Evolutionary conservation across 768 basidiomycete genomes (phyloP), one percentile per base, ranked within the genome.

Genomic region (Daedaleopsis nitida): DNA sequence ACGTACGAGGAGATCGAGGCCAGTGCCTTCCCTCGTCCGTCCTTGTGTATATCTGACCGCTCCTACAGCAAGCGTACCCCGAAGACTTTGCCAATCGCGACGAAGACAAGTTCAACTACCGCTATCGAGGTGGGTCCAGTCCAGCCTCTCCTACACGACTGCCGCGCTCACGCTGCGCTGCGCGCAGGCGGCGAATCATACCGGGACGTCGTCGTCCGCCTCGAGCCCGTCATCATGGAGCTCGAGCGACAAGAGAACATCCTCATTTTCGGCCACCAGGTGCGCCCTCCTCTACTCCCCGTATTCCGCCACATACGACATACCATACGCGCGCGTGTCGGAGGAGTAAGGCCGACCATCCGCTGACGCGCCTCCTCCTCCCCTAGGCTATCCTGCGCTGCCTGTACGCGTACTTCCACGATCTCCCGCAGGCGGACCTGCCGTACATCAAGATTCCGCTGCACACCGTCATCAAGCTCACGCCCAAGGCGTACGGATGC

Each of bases 221-320:
- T 99, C 27, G 97, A 99, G 72, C 97, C 97, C 23, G 91, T 98
- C 55, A 99, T 99, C 67, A 98, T 99, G 94, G 97, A 99, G 74
- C 82, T 99, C 23, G 97, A 99, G 75, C 81, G 97, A 57, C 97
- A 98, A 74, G 92, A 96, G 75, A 96, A 99, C 72, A 94, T 99
- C 59, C 76, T 99, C 42, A 91, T 99, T 66, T 89, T 99, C 37
- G 95, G 96, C 1, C 97, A 99, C 75, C 97, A 98, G 80, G 59
- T 67, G 6, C n/a, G 52, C 32, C 24, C 54, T 14, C 42, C 27
- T 53, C 43, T 21, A 3, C 27, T 7, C 27, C 54, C 21, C 14
- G 52, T 49, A 50, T 55, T 37, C 48, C 39, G n/a, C n/a, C n/a
- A n/a, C n/a, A n/a, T n/a, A n/a, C n/a, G n/a, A n/a, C n/a, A n/a